Evolutionary conservation across 1,139 yeast species (phyloP).

Genomic region (Meyerozyma athensensis): DNA sequence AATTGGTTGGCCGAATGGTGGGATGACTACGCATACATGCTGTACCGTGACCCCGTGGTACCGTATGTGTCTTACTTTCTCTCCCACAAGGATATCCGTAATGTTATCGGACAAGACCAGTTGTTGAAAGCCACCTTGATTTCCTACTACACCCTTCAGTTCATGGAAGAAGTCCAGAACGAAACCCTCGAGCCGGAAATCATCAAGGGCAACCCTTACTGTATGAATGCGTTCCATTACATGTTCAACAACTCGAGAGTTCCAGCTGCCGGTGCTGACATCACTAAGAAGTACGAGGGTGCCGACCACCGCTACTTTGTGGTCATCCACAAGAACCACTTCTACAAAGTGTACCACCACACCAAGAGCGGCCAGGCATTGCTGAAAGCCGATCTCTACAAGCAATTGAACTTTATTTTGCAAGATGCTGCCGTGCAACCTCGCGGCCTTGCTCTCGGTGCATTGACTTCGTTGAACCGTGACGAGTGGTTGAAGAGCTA

Average conservation of each 20-base stretch:
- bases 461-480: conserved; percentile 80
- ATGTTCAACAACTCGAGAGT: conserved; percentile 90
- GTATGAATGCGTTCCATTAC: conserved; percentile 89
- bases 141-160: conserved; percentile 52
- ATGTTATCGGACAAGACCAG: conserved; percentile 62
- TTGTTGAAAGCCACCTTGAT: conserved; percentile 66
- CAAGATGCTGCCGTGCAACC: conserved; percentile 39
- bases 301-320: conserved; percentile 64
- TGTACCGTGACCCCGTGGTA: conserved; percentile 87
- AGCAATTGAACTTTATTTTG: conserved; percentile 57
- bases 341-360: conserved; percentile 76
- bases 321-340: conserved; percentile 72
- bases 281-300: conserved; percentile 46
- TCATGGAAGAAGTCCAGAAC: conserved; percentile 49
- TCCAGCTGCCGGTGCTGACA: conserved; percentile 59
- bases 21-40: conserved; percentile 92
- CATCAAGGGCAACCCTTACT: conserved; percentile 75
- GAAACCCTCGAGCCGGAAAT: conserved; percentile 74
- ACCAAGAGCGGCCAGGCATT: conserved; percentile 50
- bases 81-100: conserved; percentile 66
- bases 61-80: conserved; percentile 92
- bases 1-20: conserved; percentile 94
- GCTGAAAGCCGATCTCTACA: conserved; percentile 58
- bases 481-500: conserved; percentile 73
- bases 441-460: conserved; percentile 59